phyloP scores from a whole-genome alignment of 352 stramenopile genomes.

The Phytophthora palmivora region DNA sequence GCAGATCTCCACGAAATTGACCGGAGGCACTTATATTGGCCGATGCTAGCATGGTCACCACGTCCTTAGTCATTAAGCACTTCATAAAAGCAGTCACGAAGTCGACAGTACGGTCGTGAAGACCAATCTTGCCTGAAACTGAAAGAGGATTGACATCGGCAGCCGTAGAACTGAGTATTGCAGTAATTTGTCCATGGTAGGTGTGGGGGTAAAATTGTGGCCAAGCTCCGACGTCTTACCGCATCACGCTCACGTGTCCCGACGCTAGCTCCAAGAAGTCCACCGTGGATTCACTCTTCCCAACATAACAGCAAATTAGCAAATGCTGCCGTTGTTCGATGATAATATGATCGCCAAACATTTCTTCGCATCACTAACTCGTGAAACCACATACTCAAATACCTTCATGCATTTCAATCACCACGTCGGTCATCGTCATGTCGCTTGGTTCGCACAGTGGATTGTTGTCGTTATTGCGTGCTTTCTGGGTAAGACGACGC shows the following conservation, averaged over 20 bases:
- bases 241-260: slow-evolving; percentile 11
- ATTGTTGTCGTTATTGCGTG: not conserved
- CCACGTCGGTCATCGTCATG: slow-evolving; percentile 1
- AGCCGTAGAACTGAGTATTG: slow-evolving; percentile 13
- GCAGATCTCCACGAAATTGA: slow-evolving; percentile 18
- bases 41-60: slow-evolving; percentile 25
- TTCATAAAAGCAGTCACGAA: slow-evolving; percentile 28
- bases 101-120: slow-evolving; percentile 27
- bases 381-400: slow-evolving; percentile 28
- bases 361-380: slow-evolving; percentile 20
- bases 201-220: slow-evolving; percentile 17
- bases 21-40: slow-evolving; percentile 26
- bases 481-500: slow-evolving; percentile 3
- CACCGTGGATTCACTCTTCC: slow-evolving; percentile 12
- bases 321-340: slow-evolving; percentile 31
- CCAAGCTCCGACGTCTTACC: slow-evolving; percentile 17
- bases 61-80: slow-evolving; percentile 29
- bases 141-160: slow-evolving; percentile 26
- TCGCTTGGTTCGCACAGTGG: not conserved
- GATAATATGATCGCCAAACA: no score
- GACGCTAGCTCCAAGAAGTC: slow-evolving; percentile 5
- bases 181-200: slow-evolving; percentile 19
- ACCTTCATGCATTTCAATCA: slow-evolving; percentile 26
- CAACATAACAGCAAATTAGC: slow-evolving; percentile 13
- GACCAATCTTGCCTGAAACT: slow-evolving; percentile 37